Conservation (phyloP, 768 basidiomycete species). For the Termitomyces sp. region DNA sequence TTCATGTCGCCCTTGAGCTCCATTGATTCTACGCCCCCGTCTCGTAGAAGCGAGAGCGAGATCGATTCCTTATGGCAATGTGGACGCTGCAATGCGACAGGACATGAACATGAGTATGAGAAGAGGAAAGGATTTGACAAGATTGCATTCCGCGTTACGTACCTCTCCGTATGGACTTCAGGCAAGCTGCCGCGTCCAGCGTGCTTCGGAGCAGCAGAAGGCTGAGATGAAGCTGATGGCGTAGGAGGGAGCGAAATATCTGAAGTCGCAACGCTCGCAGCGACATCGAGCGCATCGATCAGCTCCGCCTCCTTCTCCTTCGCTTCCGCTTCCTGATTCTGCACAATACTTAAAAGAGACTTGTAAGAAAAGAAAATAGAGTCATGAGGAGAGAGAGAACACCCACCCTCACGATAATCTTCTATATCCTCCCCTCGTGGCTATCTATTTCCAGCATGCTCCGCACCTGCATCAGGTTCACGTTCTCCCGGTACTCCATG, state of each 20-base stretch:
- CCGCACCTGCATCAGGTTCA: constrained; percentile 76
- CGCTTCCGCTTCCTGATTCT: constrained; percentile 99
- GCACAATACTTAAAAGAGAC: constrained; percentile 3
- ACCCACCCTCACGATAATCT: constrained; percentile 90
- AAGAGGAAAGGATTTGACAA: neutral
- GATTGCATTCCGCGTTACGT: constrained; percentile 5
- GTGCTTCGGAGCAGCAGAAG: constrained; percentile 43
- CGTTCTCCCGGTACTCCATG: constrained; percentile 79
- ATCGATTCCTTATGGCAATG: no score
- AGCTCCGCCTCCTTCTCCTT: constrained; percentile 94
- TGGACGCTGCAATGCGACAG: no score
- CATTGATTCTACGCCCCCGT: no score
- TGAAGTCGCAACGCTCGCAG: no score
- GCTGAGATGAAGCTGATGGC: constrained; percentile 36
- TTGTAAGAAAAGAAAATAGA: neutral
- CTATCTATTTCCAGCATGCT: constrained; percentile 86
- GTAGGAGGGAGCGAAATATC: constrained; percentile 55
- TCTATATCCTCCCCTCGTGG: constrained; percentile 93
- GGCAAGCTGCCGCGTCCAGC: constrained; percentile 63
- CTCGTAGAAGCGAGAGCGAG: no score
- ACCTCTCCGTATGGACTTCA: constrained; percentile 77
- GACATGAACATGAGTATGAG: neutral
- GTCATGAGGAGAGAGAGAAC: neutral
- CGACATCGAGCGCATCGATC: no score
- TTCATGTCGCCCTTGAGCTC: no score